These are phyloP conservation scores for Amniculicola lignicola DNA, from an alignment of 495 filamentous ascomycete species.

Conservation along the genomic window DNA sequence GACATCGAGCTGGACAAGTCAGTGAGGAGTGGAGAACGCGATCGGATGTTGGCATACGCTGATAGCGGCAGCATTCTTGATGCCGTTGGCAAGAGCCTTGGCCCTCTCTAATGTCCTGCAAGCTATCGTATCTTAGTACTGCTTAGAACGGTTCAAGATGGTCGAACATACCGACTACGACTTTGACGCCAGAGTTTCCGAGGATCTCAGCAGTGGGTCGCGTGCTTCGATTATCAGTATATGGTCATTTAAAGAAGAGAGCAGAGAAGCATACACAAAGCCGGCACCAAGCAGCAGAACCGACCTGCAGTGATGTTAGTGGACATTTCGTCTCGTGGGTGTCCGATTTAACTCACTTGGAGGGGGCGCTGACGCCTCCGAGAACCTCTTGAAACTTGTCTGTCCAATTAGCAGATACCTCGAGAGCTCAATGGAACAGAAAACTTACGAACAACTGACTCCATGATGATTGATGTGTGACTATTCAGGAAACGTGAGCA, in stretches of 20 bases:
- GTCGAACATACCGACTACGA: slow-evolving; percentile 69
- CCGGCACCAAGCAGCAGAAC: slow-evolving; percentile 75
- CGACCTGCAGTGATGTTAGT: slow-evolving; percentile 17
- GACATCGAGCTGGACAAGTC: slow-evolving; percentile 79
- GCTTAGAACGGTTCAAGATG: neutral
- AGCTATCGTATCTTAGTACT: slow-evolving; percentile 48
- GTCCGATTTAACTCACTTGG: slow-evolving; percentile 12
- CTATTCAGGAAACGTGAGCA: neutral
- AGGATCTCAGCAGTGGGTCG: slow-evolving; percentile 77
- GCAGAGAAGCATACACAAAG: slow-evolving; percentile 54
- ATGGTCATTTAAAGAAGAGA: neutral
- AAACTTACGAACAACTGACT: slow-evolving; percentile 16
- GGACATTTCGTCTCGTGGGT: neutral
- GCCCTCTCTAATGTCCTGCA: slow-evolving; percentile 81
- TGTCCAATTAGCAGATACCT: neutral
- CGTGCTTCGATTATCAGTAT: slow-evolving; percentile 42
- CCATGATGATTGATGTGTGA: slow-evolving; percentile 12
- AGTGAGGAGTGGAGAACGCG: neutral
- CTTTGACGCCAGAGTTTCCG: slow-evolving; percentile 68
- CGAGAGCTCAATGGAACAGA: neutral
- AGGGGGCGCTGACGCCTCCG: neutral
- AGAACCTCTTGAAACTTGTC: slow-evolving; percentile 23
- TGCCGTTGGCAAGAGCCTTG: slow-evolving; percentile 66
- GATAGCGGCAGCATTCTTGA: slow-evolving; percentile 58
- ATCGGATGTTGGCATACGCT: slow-evolving; percentile 21